A percentile compares a stretch with the other conserved stretches of the same genome.
These are phyloP conservation scores for Calonectria honghensis DNA, from an alignment of 2,329 filamentous ascomycete genomes.

Conservation along the genomic window DNA sequence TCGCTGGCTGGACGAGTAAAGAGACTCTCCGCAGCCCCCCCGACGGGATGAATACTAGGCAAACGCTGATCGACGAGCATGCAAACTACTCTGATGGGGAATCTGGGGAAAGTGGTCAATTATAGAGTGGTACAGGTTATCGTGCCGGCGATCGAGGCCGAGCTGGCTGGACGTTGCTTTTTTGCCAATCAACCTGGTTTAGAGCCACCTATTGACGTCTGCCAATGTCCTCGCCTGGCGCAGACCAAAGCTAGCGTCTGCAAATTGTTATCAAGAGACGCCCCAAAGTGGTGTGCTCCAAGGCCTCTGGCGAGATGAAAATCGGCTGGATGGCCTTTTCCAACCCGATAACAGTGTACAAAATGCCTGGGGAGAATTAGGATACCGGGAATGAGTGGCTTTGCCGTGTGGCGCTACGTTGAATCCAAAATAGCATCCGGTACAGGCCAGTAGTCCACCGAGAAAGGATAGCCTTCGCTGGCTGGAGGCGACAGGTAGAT, in stretches of 20 bases:
- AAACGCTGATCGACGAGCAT: conserved; percentile 53
- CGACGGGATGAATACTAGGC: conserved; percentile 43
- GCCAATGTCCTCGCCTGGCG: conserved; percentile 41
- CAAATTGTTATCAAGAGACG: conserved; percentile 46
- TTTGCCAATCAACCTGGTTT: conserved; percentile 48
- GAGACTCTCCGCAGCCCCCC: conserved; percentile 47
- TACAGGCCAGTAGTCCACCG: conserved; percentile 28
- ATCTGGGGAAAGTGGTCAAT: conserved; percentile 45
- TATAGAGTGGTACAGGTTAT: conserved; percentile 44
- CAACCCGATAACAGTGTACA: conserved; percentile 46
- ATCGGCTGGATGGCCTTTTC: conserved; percentile 47
- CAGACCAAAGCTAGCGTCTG: conserved; percentile 45
- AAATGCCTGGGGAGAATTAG: conserved; percentile 42
- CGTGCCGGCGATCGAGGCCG: conserved; percentile 37
- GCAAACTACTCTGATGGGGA: conserved; percentile 48
- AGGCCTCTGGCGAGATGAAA: conserved; percentile 46
- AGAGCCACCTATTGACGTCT: conserved; percentile 42
- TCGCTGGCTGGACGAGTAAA: conserved; percentile 42
- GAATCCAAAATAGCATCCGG: conserved; percentile 40
- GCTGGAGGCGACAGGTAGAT: conserved; percentile 12
- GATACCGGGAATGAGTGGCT: conserved; percentile 41
- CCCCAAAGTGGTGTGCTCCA: conserved; percentile 50
- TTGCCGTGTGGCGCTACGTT: conserved; percentile 42
- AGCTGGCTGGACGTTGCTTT: conserved; percentile 46
- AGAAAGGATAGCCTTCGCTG: conserved; percentile 22